These are phyloP conservation scores for Ascochyta fabae DNA, from an alignment of 2,329 filamentous ascomycete species.

Conservation along the genomic window DNA sequence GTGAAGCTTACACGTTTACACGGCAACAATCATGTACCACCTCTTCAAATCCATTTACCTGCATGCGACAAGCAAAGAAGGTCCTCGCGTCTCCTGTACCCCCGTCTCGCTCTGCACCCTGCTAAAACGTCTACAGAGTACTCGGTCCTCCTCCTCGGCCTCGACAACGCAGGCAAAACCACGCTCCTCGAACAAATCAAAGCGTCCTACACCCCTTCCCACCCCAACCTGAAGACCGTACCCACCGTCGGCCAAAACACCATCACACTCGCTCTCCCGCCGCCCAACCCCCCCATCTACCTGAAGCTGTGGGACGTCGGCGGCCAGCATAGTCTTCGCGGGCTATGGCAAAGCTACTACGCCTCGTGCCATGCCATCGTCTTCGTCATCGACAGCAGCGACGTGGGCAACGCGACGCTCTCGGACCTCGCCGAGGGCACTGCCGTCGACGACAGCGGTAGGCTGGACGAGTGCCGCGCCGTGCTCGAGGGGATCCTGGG, in stretches of 20 bases:
- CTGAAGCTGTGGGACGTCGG: slow-evolving; percentile 99
- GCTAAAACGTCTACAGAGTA: slow-evolving; percentile 69
- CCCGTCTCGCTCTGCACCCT: slow-evolving; percentile 1
- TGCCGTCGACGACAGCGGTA: slow-evolving; percentile 52
- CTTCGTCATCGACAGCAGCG: slow-evolving; percentile 95
- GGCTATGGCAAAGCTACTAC: slow-evolving; percentile 97
- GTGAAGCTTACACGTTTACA: background rate
- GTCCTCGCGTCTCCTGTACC: slow-evolving; percentile 51
- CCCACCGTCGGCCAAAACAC: slow-evolving; percentile 98
- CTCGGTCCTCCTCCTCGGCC: slow-evolving; percentile 93
- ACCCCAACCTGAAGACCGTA: slow-evolving; percentile 80
- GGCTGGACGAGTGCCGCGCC: slow-evolving; percentile 85
- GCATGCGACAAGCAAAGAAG: slow-evolving; percentile 96
- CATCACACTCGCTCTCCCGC: slow-evolving; percentile 77
- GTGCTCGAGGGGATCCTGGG: slow-evolving; percentile 91
- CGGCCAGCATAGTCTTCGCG: slow-evolving; percentile 85
- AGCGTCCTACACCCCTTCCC: slow-evolving; percentile 75
- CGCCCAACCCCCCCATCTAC: slow-evolving; percentile 79
- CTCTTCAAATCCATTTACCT: slow-evolving; percentile 93
- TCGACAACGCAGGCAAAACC: slow-evolving; percentile 98
- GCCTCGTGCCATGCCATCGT: slow-evolving; percentile 93
- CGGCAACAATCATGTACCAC: slow-evolving; percentile 79
- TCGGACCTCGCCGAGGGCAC: slow-evolving; percentile 51
- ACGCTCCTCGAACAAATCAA: slow-evolving; percentile 98
- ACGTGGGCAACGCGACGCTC: slow-evolving; percentile 85